Conservation (phyloP, 192 early-diverging fungal species). For the Coemansia sp. region DNA sequence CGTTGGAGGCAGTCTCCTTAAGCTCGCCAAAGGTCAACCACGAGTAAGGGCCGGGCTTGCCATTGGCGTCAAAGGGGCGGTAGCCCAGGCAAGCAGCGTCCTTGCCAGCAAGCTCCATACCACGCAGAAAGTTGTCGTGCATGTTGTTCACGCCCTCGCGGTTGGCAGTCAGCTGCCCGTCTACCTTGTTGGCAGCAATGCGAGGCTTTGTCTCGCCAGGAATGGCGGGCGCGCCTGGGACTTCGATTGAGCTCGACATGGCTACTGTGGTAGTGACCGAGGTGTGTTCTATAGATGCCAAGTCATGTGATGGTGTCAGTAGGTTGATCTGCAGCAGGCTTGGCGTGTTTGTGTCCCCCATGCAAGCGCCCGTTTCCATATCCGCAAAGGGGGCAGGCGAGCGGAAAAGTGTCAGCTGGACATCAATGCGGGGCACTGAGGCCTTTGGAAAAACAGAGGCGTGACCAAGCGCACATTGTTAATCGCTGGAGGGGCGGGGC, state of each 20-base stretch:
- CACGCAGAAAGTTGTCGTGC: slow-evolving; percentile 49
- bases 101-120: slow-evolving; percentile 37
- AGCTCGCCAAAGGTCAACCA: slow-evolving; percentile 79
- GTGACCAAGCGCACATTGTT: neutral
- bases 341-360: too few relatives aligned
- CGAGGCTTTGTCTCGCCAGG: slow-evolving; percentile 47
- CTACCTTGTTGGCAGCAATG: slow-evolving; percentile 24
- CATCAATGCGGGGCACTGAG: neutral
- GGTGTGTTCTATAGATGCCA: neutral
- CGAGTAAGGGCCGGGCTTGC: slow-evolving; percentile 67
- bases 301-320: neutral
- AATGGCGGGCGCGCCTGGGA: slow-evolving; percentile 28
- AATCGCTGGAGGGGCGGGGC: neutral
- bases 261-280: neutral
- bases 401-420: neutral
- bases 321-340: neutral
- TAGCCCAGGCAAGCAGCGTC: slow-evolving; percentile 37
- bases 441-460: neutral
- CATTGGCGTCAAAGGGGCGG: slow-evolving; percentile 26
- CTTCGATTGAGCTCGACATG: slow-evolving; percentile 35
- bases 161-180: slow-evolving; percentile 29
- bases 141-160: slow-evolving; percentile 45
- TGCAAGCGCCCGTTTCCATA: neutral
- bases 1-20: slow-evolving; percentile 55
- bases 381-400: neutral